These are phyloP conservation scores for Talaromyces sp. DNA, from an alignment of 2,329 filamentous ascomycete genomes.

Conservation along the genomic window DNA sequence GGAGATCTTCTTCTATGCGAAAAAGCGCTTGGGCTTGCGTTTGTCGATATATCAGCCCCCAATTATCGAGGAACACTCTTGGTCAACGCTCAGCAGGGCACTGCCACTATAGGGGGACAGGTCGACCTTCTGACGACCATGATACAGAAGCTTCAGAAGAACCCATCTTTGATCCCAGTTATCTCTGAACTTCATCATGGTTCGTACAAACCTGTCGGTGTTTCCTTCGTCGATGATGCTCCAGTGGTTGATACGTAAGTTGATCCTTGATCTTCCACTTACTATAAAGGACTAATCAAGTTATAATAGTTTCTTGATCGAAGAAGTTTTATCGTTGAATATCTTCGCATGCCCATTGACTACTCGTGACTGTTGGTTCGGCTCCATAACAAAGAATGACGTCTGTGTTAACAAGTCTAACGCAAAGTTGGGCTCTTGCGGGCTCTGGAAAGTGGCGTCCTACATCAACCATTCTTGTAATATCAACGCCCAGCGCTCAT, in stretches of 20 bases:
- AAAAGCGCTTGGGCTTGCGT: conserved; percentile 48
- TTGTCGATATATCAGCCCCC: neutral
- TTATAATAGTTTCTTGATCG: neutral
- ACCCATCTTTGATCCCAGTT: neutral
- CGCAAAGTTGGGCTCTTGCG: neutral
- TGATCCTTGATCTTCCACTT: neutral
- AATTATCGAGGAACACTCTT: neutral
- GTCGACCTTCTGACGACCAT: neutral
- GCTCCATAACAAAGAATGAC: neutral
- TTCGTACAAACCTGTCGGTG: neutral
- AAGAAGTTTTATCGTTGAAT: neutral
- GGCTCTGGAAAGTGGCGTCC: neutral
- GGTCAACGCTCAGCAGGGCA: neutral
- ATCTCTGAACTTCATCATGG: neutral
- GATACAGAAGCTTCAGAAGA: neutral
- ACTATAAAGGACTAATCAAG: neutral
- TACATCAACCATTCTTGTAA: neutral
- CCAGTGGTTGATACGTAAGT: neutral
- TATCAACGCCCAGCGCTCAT: neutral
- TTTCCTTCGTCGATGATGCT: neutral
- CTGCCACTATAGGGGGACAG: neutral
- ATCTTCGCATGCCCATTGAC: neutral
- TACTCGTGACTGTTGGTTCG: neutral
- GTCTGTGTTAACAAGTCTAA: neutral
- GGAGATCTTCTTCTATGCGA: conserved; percentile 54